Evolutionary conservation across 148 eudicot species (phyloP).

Genomic region (Euryodendron excelsum): DNA sequence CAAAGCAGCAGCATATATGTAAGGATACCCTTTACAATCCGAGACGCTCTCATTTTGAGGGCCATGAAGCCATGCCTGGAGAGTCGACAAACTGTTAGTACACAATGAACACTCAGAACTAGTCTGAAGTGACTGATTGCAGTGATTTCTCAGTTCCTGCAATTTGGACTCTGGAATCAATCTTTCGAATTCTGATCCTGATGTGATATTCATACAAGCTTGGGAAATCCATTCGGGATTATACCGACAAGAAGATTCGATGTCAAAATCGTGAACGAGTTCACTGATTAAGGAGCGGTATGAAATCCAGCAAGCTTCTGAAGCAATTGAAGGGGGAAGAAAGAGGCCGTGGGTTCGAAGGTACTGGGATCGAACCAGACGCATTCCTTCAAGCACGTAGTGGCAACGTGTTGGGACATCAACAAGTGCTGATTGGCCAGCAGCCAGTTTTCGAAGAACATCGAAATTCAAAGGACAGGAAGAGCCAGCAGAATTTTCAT

Average conservation of each 20-base stretch:
- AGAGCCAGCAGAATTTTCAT: neutral
- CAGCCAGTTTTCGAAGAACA: neutral
- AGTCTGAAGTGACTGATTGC: neutral
- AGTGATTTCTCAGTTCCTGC: neutral
- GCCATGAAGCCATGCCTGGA: neutral
- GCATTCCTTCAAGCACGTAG: neutral
- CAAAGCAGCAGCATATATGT: too few relatives aligned
- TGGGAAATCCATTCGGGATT: neutral
- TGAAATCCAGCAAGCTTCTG: neutral
- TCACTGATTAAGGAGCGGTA: neutral
- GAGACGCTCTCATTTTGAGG: neutral
- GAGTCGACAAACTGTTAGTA: neutral
- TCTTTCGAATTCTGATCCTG: neutral
- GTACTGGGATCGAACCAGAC: neutral
- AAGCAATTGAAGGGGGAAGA: neutral
- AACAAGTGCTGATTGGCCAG: neutral
- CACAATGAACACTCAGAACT: neutral
- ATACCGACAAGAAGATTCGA: neutral
- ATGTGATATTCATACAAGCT: neutral
- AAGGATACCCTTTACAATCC: too few relatives aligned
- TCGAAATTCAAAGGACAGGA: neutral
- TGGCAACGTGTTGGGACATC: neutral
- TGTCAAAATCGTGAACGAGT: neutral
- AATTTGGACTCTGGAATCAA: neutral
- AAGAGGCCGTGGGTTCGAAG: neutral